Conservation (phyloP, 176 grass and related monocot species). For the Carex parvula region DNA sequence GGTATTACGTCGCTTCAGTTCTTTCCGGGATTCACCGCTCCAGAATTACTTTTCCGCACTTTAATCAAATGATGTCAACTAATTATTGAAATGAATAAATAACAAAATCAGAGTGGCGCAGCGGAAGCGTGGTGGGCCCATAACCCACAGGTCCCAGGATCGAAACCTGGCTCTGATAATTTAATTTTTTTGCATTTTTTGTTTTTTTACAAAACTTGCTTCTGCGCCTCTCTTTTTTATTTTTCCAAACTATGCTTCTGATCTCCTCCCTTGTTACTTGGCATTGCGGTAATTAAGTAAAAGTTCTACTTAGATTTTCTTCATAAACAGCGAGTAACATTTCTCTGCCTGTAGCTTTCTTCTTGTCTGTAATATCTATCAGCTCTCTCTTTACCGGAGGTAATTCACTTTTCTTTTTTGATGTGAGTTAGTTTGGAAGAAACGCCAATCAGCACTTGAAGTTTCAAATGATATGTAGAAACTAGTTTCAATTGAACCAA, state of each 20-base stretch:
- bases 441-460: background rate
- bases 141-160: constrained; percentile 76
- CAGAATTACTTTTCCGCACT: too few relatives aligned
- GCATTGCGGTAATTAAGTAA: too few relatives aligned
- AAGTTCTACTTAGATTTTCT: too few relatives aligned
- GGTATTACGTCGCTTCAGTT: too few relatives aligned
- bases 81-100: background rate
- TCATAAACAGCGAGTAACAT: too few relatives aligned
- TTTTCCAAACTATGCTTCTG: too few relatives aligned
- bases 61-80: too few relatives aligned
- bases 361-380: background rate
- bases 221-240: background rate
- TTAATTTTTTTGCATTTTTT: background rate
- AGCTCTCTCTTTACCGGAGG: background rate
- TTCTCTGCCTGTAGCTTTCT: background rate
- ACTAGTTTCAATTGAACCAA: background rate
- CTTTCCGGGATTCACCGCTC: too few relatives aligned
- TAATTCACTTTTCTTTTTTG: background rate
- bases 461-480: background rate
- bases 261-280: too few relatives aligned
- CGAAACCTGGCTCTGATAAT: constrained; percentile 66
- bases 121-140: constrained; percentile 90
- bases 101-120: constrained; percentile 68
- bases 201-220: too few relatives aligned
- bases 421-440: background rate